phyloP scores from a whole-genome alignment of 2,329 filamentous ascomycete genomes.

The Aspergillus awamori region DNA sequence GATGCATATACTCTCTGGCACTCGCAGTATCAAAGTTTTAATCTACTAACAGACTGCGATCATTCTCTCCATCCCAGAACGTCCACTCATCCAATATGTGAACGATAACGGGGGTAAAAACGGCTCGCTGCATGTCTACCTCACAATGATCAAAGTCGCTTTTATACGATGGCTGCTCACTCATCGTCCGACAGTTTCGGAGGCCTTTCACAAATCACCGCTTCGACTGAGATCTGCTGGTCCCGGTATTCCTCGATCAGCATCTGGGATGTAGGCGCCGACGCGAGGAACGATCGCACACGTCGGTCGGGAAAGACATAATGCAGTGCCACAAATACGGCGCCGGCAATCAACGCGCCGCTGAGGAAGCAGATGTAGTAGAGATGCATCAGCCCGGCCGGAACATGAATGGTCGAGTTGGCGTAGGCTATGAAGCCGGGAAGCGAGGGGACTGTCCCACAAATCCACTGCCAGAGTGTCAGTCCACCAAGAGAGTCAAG shows the following conservation, averaged over 20 bases:
- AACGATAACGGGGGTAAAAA: too few species aligned
- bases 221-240: not conserved
- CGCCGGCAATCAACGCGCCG: not conserved
- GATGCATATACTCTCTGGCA: too few species aligned
- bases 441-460: not conserved
- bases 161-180: not conserved
- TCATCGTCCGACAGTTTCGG: not conserved
- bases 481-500: not conserved
- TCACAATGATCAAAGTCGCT: too few species aligned
- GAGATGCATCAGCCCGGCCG: not conserved
- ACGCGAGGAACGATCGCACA: not conserved
- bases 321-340: not conserved
- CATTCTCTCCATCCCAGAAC: too few species aligned
- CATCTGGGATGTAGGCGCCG: not conserved
- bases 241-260: not conserved
- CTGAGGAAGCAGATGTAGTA: not conserved
- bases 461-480: not conserved
- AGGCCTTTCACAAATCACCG: not conserved
- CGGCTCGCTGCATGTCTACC: too few species aligned
- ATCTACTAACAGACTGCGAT: too few species aligned
- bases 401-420: not conserved
- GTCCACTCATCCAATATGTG: too few species aligned
- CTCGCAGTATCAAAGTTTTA: too few species aligned
- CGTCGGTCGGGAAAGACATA: not conserved
- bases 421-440: not conserved